Conservation (phyloP, 805 yeast genomes). For the Clavispora phyllophila region DNA sequence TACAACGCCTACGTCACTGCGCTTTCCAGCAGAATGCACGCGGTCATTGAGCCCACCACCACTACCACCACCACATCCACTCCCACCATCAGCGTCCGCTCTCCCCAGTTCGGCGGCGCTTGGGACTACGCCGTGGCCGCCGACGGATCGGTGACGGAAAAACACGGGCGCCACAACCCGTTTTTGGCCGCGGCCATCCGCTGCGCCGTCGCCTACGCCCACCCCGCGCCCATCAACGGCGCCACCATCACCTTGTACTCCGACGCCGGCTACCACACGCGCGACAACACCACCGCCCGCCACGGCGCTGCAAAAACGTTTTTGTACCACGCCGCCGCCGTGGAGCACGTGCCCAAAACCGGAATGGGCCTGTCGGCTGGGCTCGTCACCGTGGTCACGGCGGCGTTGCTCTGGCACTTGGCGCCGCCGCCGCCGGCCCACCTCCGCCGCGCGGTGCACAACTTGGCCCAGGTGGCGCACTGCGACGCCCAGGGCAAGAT, state of each 20-base stretch:
- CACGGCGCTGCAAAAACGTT: conserved; percentile 39
- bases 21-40: conserved; percentile 85
- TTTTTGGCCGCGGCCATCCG: conserved; percentile 63
- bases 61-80: conserved; percentile 7
- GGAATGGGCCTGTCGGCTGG: conserved; percentile 98
- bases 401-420: conserved; percentile 53
- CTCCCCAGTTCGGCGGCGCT: conserved; percentile 74
- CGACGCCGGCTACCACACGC: conserved; percentile 88
- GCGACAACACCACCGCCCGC: conserved; percentile 38
- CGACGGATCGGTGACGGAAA: conserved; percentile 17
- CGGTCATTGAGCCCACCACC: conserved; percentile 37
- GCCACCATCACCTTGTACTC: too few relatives aligned
- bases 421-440: conserved; percentile 8
- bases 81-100: conserved; percentile 41
- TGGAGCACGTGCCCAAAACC: conserved; percentile 79
- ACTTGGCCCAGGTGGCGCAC: conserved; percentile 83
- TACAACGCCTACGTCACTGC: conserved; percentile 82
- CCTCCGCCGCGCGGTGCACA: conserved; percentile 51
- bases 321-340: conserved; percentile 53
- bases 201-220: conserved; percentile 50
- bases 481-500: conserved; percentile 92
- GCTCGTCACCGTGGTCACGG: conserved; percentile 70
- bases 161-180: conserved; percentile 50
- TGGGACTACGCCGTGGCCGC: conserved; percentile 53
- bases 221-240: too few relatives aligned